Conservation (phyloP, 1,284 basidiomycete genomes). For the Peniophora sp. region DNA sequence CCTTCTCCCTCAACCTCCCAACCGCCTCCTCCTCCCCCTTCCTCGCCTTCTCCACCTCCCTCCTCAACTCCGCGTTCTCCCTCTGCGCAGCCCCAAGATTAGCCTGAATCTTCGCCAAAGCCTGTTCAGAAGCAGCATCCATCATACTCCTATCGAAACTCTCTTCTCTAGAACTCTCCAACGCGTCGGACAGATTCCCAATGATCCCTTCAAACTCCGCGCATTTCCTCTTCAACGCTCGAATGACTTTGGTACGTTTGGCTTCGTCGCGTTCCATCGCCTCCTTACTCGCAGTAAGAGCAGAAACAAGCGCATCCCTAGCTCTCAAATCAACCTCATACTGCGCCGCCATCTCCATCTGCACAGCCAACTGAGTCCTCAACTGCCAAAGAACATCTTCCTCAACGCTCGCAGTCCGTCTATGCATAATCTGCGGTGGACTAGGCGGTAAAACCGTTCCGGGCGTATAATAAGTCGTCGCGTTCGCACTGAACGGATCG, state of each 20-base stretch:
- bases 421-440: constrained; percentile 44
- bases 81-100: constrained; percentile 17
- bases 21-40: constrained; percentile 30
- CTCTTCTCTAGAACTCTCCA: constrained; percentile 58
- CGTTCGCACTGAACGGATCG: constrained; percentile 65
- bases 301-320: constrained; percentile 58
- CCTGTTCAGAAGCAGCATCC: constrained; percentile 70
- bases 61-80: constrained; percentile 46
- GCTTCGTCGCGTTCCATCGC: constrained; percentile 52
- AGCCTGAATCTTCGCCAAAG: constrained; percentile 55
- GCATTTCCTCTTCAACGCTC: constrained; percentile 66
- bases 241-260: constrained; percentile 43
- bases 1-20: constrained; percentile 27
- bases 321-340: constrained; percentile 66
- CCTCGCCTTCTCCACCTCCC: constrained; percentile 43
- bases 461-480: constrained; percentile 69
- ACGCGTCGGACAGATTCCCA: constrained; percentile 57
- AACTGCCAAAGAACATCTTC: constrained; percentile 62
- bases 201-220: constrained; percentile 59
- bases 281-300: constrained; percentile 45
- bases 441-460: constrained; percentile 62
- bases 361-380: constrained; percentile 61
- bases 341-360: constrained; percentile 62
- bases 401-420: constrained; percentile 56
- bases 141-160: constrained; percentile 66